Evolutionary conservation across 208 protist species (phyloP).

Genomic region (Crithidia mellificae): DNA sequence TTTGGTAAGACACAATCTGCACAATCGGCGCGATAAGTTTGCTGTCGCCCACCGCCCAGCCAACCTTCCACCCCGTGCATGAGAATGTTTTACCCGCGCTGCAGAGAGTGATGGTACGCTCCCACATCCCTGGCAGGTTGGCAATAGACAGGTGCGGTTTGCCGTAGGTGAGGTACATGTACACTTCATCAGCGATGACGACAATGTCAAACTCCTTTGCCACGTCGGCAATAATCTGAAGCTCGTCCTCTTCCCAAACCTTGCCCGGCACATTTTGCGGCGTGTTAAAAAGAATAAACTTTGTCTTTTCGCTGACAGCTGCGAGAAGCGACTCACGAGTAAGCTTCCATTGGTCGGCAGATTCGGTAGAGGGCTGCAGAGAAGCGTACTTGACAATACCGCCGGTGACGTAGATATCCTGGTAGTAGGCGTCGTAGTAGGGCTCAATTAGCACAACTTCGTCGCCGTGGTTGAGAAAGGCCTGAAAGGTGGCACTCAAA

Average conservation of each 20-base stretch:
- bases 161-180: slow-evolving; percentile 88
- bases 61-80: slow-evolving; percentile 93
- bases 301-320: slow-evolving; percentile 77
- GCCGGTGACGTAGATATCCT: slow-evolving; percentile 66
- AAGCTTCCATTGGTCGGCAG: slow-evolving; percentile 57
- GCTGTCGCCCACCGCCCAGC: slow-evolving; percentile 72
- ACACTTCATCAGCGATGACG: slow-evolving; percentile 86
- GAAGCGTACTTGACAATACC: slow-evolving; percentile 77
- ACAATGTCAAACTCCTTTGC: slow-evolving; percentile 66
- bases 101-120: slow-evolving; percentile 90
- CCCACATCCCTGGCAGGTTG: slow-evolving; percentile 82
- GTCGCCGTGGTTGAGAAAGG: slow-evolving; percentile 88
- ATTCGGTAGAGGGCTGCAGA: slow-evolving; percentile 49
- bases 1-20: slow-evolving; percentile 71
- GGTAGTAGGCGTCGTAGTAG: slow-evolving; percentile 91
- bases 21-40: slow-evolving; percentile 43
- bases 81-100: slow-evolving; percentile 93
- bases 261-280: slow-evolving; percentile 93
- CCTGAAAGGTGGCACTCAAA: slow-evolving; percentile 74
- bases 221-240: slow-evolving; percentile 70
- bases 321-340: slow-evolving; percentile 54
- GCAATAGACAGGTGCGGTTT: slow-evolving; percentile 72
- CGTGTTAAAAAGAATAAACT: slow-evolving; percentile 91
- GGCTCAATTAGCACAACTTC: slow-evolving; percentile 94
- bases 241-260: slow-evolving; percentile 60